These are phyloP conservation scores for Glutinoglossum americanum DNA, from an alignment of 495 filamentous ascomycete species.

Conservation along the genomic window DNA sequence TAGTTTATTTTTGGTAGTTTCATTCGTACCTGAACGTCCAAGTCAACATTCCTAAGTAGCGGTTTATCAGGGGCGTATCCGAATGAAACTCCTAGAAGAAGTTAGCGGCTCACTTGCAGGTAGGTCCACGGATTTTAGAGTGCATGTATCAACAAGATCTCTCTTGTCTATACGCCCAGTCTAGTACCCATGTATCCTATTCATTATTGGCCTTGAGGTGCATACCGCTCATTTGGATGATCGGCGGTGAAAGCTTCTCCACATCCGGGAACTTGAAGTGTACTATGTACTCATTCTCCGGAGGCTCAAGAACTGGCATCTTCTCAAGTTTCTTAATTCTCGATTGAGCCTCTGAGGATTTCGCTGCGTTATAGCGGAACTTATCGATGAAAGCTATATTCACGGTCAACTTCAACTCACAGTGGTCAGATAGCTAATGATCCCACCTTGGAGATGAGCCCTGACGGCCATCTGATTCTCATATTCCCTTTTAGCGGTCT, in stretches of 20 bases:
- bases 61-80: slow-evolving; percentile 66
- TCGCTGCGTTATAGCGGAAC: slow-evolving; percentile 98
- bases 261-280: slow-evolving; percentile 97
- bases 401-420: slow-evolving; percentile 4
- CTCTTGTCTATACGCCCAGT: neutral
- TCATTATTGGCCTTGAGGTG: neutral
- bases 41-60: slow-evolving; percentile 66
- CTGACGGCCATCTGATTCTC: slow-evolving; percentile 93
- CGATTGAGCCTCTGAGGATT: slow-evolving; percentile 93
- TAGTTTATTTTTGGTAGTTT: neutral
- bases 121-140: neutral
- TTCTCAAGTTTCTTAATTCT: slow-evolving; percentile 97
- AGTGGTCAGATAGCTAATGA: neutral
- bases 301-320: slow-evolving; percentile 78
- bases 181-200: neutral
- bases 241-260: slow-evolving; percentile 90
- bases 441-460: slow-evolving; percentile 50
- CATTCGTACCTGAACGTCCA: slow-evolving; percentile 54
- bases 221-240: slow-evolving; percentile 71
- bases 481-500: slow-evolving; percentile 92
- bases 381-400: slow-evolving; percentile 87
- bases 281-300: slow-evolving; percentile 86
- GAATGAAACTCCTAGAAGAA: slow-evolving; percentile 44
- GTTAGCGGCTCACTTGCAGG: neutral
- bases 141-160: neutral